These are phyloP conservation scores for Daldinia sp. DNA, from an alignment of 2,329 filamentous ascomycete genomes.

Conservation along the genomic window DNA sequence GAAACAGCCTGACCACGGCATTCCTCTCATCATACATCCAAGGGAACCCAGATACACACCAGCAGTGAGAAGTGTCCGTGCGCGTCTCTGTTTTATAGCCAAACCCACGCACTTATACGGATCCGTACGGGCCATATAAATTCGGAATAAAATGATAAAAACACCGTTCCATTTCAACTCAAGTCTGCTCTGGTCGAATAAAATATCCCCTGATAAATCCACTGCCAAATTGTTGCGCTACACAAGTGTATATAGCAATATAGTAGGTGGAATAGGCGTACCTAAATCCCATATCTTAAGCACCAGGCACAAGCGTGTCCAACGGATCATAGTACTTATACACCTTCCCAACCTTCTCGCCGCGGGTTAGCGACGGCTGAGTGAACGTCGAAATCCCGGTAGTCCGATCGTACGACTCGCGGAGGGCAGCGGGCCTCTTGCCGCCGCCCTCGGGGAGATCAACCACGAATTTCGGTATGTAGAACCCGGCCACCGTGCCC, in stretches of 20 bases:
- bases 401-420: conserved; percentile 60
- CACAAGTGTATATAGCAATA: no score
- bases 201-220: no score
- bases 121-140: no score
- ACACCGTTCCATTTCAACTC: no score
- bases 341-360: conserved; percentile 54
- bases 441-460: conserved; percentile 70
- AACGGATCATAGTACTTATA: conserved; percentile 64
- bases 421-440: conserved; percentile 65
- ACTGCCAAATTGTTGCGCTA: no score
- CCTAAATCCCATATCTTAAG: background rate
- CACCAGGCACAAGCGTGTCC: background rate
- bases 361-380: conserved; percentile 61
- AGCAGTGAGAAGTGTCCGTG: no score
- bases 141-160: no score
- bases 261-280: no score
- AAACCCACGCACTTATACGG: no score
- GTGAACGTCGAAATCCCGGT: conserved; percentile 64
- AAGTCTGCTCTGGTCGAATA: no score
- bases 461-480: conserved; percentile 69
- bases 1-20: background rate
- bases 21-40: background rate
- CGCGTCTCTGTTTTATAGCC: no score
- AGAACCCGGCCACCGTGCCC: conserved; percentile 68
- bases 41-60: background rate